Evolutionary conservation across 208 protist genomes (phyloP).

Genomic region (Tritrichomonas foetus): DNA sequence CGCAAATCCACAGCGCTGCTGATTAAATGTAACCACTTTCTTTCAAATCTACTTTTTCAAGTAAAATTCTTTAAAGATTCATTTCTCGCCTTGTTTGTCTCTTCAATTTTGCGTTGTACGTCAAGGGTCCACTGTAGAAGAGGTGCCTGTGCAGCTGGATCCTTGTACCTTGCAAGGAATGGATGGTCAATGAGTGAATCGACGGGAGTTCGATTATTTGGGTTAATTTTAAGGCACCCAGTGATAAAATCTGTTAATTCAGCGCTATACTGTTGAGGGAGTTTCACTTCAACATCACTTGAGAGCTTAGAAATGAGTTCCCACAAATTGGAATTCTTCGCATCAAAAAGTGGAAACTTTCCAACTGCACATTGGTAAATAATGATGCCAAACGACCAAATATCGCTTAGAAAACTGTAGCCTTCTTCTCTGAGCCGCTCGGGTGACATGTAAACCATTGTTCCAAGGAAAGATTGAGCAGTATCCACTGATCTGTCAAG

Average conservation of each 20-base stretch:
- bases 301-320: background rate
- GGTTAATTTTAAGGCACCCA: background rate
- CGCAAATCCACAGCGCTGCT: no score
- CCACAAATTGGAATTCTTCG: background rate
- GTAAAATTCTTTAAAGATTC: background rate
- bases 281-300: background rate
- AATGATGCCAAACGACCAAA: conserved; percentile 36
- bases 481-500: background rate
- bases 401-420: background rate
- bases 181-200: background rate
- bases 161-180: background rate
- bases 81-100: background rate
- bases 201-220: background rate
- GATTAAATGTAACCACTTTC: no score
- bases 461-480: background rate
- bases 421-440: background rate
- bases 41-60: no score
- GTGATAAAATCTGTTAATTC: background rate
- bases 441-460: conserved; percentile 24
- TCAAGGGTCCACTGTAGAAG: background rate
- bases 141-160: background rate
- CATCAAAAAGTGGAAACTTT: background rate
- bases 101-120: background rate
- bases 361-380: background rate
- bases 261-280: background rate